A percentile compares a stretch with the other conserved stretches of the same genome.
phyloP scores from a whole-genome alignment of 1,284 basidiomycete genomes.

The Phlebopus sp. region DNA sequence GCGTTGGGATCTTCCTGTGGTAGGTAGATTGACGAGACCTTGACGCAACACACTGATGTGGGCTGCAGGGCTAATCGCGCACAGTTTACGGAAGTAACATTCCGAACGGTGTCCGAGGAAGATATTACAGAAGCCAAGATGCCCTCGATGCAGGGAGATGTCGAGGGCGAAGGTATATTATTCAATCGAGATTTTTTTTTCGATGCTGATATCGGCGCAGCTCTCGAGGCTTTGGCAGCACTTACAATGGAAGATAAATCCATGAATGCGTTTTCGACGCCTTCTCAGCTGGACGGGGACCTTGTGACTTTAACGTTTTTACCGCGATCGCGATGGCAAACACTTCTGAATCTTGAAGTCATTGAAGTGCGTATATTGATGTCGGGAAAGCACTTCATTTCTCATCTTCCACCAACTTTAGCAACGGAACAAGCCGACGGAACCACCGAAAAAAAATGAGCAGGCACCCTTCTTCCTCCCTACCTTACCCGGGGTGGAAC shows the following conservation, averaged over 20 bases:
- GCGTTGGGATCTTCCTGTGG: conserved; percentile 94
- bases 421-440: conserved; percentile 96
- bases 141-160: conserved; percentile 83
- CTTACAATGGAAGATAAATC: conserved; percentile 57
- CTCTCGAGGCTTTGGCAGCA: conserved; percentile 60
- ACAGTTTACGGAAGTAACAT: conserved; percentile 85
- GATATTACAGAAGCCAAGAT: conserved; percentile 69
- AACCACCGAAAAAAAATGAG: conserved; percentile 92
- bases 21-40: conserved; percentile 29
- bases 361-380: conserved; percentile 65
- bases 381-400: neutral
- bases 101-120: conserved; percentile 77
- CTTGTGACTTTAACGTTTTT: conserved; percentile 90
- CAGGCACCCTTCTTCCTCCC: conserved; percentile 97
- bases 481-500: conserved; percentile 81
- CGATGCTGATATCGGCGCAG: conserved; percentile 37
- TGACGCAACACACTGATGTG: neutral
- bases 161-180: conserved; percentile 65
- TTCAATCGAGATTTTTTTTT: neutral
- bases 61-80: conserved; percentile 84
- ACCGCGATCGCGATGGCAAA: conserved; percentile 94
- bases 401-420: conserved; percentile 31
- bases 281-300: conserved; percentile 82
- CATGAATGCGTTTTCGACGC: conserved; percentile 74
- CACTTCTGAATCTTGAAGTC: conserved; percentile 91